Evolutionary conservation across 805 yeast species (phyloP), one percentile per base, ranked within the genome.

Genomic region (Lachancea waltii): DNA sequence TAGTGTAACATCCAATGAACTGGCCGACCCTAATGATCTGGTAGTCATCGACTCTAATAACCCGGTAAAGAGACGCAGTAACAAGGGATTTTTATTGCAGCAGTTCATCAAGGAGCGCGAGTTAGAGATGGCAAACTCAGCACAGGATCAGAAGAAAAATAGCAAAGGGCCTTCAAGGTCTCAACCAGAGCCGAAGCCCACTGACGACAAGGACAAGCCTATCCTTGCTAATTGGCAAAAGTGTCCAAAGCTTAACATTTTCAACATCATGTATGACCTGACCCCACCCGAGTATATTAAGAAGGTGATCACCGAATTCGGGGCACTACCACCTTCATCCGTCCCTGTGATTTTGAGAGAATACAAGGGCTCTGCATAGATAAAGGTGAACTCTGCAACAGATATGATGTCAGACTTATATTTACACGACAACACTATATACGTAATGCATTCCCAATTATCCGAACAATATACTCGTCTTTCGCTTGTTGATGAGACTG

Each of bases 281-380:
- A 90, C 97, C 1, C 97, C 96, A 24, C 95, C 95, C 10, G 85
- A 81, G 49, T 85, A 83, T 55, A 85, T 92, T 53, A 89, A 90
- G 59, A 92, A 92, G 66, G 86, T 92, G 42, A 86, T 92, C 38
- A 92, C 97, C 2, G 98, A 92, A 61, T 77, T 90, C 47, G 98
- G 98, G 20, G 85, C 95, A 2, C 70, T 92, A 49, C 98, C 98
- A 8, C 95, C 98, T 30, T 83, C 95, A n/a, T 86, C 97, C 1
- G 97, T 92, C 41, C 98, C 98, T 19, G 97, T 92, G 34, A 85
- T 92, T 44, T 68, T 92, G 51, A 77, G 97, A 64, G 98, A 92
- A 62, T 92, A 90, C 62, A 85, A 86, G 62, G 62, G 62, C 35
- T 56, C 60, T 26, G 62, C 62, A 46, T 58, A 46, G 41, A 13